Base-by-base conservation (phyloP, 225 moss, liverwort and hornwort genomes). In the Pleurozium schreberi region DNA sequence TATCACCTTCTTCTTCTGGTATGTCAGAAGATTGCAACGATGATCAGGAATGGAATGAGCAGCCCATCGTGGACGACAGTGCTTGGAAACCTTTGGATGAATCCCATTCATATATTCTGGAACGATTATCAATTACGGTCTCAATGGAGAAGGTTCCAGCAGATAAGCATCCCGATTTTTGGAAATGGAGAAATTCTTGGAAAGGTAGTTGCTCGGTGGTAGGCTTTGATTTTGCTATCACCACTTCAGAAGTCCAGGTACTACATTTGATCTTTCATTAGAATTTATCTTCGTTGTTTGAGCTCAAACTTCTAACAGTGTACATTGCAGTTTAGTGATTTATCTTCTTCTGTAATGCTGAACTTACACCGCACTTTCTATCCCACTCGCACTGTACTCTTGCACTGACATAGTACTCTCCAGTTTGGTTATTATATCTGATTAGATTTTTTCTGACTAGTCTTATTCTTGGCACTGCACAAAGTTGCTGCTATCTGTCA, bases 151-250 rank as follows among this genome's bases (percentile, higher is more conserved):
- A 94, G 90, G 95, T 95, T 73, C 91, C 87, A 53, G 89, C 93
- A 74, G 88, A 91, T 88, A 87, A 92, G 66, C 96, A 95, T 91
- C 94, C 92, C 40, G 93, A 92, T 85, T 93, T 96, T 83, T 96
- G 97, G 98, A 96, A 99, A 86, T 99, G 98, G 98, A 96, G 96
- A 87, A 96, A 97, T 93, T 96, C 97, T 58, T 99, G 98, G 98
- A 94, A 94, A 82, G 98, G 98, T 82, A 92, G 91, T 78, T 96
- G 92, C 90, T 95, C 95, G 61, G 90, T 99, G 69, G 89, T 88
- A 53, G 98, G 98, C 66, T 75, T 97, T 89, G 90, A 99, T 92
- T 90, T 99, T 85, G 98, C 97, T 78, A 93, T 99, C 77, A 99
- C 98, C 57, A 96, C 97, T 75, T 93, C 96, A 75, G 98, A 97